Evolutionary conservation across 2,329 filamentous ascomycete species (phyloP).

Genomic region (Diplocarpon mali): DNA sequence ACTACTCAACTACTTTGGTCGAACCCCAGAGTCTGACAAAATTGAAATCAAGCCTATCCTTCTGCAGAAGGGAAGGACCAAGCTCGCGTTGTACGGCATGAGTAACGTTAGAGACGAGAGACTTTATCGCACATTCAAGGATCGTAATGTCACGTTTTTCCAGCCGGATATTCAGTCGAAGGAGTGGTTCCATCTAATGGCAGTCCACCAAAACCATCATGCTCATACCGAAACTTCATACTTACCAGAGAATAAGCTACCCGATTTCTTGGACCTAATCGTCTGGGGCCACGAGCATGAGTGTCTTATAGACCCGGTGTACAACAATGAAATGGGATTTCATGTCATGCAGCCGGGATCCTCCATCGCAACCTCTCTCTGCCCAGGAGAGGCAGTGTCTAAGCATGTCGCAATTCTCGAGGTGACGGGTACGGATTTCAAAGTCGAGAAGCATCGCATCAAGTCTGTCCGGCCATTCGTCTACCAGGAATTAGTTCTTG

Average conservation of each 20-base stretch:
- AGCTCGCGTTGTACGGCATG: constrained; percentile 84
- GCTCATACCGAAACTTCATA: constrained; percentile 90
- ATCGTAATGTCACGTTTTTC: constrained; percentile 90
- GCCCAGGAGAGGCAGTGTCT: constrained; percentile 77
- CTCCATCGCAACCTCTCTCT: constrained; percentile 85
- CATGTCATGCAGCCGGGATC: constrained; percentile 97
- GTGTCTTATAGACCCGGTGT: constrained; percentile 73
- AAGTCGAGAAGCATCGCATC: constrained; percentile 67
- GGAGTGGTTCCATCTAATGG: constrained; percentile 94
- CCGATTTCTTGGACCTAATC: constrained; percentile 81
- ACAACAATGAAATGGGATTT: constrained; percentile 82
- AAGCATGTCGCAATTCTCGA: constrained; percentile 86
- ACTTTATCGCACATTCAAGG: constrained; percentile 84
- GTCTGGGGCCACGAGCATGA: constrained; percentile 98
- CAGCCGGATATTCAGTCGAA: constrained; percentile 66
- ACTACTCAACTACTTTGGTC: constrained; percentile 90
- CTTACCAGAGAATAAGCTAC: constrained; percentile 84
- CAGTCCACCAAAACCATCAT: constrained; percentile 92
- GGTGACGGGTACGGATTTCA: constrained; percentile 73
- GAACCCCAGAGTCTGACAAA: constrained; percentile 84
- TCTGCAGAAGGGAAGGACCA: constrained; percentile 86
- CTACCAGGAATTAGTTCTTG: constrained; percentile 69
- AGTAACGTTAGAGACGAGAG: constrained; percentile 95
- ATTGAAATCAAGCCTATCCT: constrained; percentile 86
- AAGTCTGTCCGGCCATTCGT: constrained; percentile 88